Base-by-base conservation (phyloP, 345 rosid genomes). In the Acer saccharum region DNA sequence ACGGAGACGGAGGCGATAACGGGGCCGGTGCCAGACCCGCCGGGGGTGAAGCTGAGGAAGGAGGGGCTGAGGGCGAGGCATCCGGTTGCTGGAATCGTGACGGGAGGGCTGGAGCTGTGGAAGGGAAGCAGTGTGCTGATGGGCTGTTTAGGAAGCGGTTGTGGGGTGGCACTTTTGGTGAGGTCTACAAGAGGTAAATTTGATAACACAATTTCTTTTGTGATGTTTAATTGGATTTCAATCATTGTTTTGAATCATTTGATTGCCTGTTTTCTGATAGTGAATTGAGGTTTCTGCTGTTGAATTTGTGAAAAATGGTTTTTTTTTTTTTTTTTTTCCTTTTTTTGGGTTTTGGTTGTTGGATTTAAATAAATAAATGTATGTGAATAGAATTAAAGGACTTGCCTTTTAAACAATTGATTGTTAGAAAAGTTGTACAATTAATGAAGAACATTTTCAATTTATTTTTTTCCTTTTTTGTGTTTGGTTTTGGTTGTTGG, bases 161-260 rank as follows among this genome's bases (percentile, higher is more conserved):
- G 73, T 96, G 99, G 99, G 99, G 99, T 46, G 99, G 99, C 65
- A 91, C 97, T n/a, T 96, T 96, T 77, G 98, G 98, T 43, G 99
- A 96, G 73, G 97, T 92, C 6, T 94, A 94, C 74, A 96, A 89
- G 82, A 96, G 99, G 99, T 94, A 71, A 18, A 20, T 20, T 43
- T 57, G 75, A 48, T 23, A 69, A 77, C 1, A 60, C 21, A 21
- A 60, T 60, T 46, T 14, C 14, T 63, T 62, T 50, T 23, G 11
- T n/a, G 20, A 32, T 29, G 57, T 14, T 57, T 74, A 55, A 61
- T 1, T 44, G 50, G 1, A 8, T 44, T 46, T 46, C 12, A 46
- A 46, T 46, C 50, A 46, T 46, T 46, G 14, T 10, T 43, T 21
- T 73, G 20, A 27, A 35, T n/a, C n/a, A 35, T 35, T 66, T 68